phyloP scores from a whole-genome alignment of 1,284 basidiomycete genomes.

The Moesziomyces globuligerus region DNA sequence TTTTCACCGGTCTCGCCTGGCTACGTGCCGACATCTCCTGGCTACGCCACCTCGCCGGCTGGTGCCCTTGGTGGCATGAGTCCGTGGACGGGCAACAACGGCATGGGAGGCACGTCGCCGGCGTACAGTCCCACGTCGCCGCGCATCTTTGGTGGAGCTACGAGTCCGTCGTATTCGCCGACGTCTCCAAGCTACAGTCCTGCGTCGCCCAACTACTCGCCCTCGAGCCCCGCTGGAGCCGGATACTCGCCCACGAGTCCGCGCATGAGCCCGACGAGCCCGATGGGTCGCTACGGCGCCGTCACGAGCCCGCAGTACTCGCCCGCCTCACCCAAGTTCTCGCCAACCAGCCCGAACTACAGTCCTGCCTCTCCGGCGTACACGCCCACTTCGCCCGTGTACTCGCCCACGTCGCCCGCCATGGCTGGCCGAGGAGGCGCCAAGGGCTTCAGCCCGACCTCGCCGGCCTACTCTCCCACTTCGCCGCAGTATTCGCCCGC shows the following conservation, averaged over 20 bases:
- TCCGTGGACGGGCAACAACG: slow-evolving; percentile 57
- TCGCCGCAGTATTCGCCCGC: slow-evolving; percentile 63
- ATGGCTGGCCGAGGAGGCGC: slow-evolving; percentile 40
- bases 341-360: slow-evolving; percentile 61
- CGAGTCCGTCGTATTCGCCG: slow-evolving; percentile 70
- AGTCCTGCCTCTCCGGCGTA: slow-evolving; percentile 70
- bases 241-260: slow-evolving; percentile 64
- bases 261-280: slow-evolving; percentile 60
- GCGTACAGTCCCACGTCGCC: slow-evolving; percentile 72
- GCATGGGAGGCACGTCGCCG: slow-evolving; percentile 75
- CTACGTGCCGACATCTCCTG: slow-evolving; percentile 58
- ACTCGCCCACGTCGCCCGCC: slow-evolving; percentile 51
- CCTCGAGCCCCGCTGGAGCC: slow-evolving; percentile 53
- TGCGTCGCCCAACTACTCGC: slow-evolving; percentile 59
- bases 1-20: slow-evolving; percentile 64
- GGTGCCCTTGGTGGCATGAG: slow-evolving; percentile 75
- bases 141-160: slow-evolving; percentile 76
- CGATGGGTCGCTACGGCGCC: slow-evolving; percentile 65
- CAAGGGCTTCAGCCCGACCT: slow-evolving; percentile 50
- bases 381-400: slow-evolving; percentile 64
- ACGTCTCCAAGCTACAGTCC: slow-evolving; percentile 69
- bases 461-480: slow-evolving; percentile 61
- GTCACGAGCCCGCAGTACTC: slow-evolving; percentile 71
- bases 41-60: slow-evolving; percentile 64
- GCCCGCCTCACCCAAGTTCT: slow-evolving; percentile 55